Base-by-base conservation (phyloP, 352 stramenopile species). In the Phytopythium chamaehyphon region DNA sequence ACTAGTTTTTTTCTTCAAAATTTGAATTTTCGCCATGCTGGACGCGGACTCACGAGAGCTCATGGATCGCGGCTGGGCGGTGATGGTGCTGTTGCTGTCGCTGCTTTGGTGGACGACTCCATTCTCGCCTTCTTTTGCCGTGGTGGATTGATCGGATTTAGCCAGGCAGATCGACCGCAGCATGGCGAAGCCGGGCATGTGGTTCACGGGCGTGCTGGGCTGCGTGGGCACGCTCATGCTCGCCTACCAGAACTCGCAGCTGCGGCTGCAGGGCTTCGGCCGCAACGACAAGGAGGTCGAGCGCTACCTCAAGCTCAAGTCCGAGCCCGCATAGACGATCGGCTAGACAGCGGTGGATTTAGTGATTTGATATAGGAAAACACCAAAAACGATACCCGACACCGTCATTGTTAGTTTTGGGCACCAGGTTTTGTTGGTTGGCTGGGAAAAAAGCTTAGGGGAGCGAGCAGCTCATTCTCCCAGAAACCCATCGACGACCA, bases 191-290 rank as follows among this genome's bases (percentile, higher is more conserved):
- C 76, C 69, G 0, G 76, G 72, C n/a, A 86, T 90, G 75, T 76
- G 62, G 59, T 88, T 92, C 62, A 90, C 76, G 8, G 83, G 83
- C 31, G 61, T 92, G 24, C 55, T 92, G 31, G 79, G 77, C 51
- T 77, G 71, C 39, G 33, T 89, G 35, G 75, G 73, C 38, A 69
- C 79, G 37, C 58, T 64, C 40, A 57, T 90, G 69, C 52, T 85
- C 53, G 77, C 79, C 38, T 92, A 86, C 50, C 77, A 94, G 61
- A 92, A 94, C 71, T 83, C 81, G 40, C 69, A 80, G 40, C 62
- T 90, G 51, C 81, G 83, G 43, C 68, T 94, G 47, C 75, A 88
- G 51, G 83, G 83, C 45, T 92, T 80, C 51, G 82, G 76, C 11
- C 75, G 69, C 51, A 92, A 92, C 51, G 72, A 88, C 55, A 66